Evolutionary conservation across 2,329 filamentous ascomycete species (phyloP).

Genomic region (Calonectria honghensis): DNA sequence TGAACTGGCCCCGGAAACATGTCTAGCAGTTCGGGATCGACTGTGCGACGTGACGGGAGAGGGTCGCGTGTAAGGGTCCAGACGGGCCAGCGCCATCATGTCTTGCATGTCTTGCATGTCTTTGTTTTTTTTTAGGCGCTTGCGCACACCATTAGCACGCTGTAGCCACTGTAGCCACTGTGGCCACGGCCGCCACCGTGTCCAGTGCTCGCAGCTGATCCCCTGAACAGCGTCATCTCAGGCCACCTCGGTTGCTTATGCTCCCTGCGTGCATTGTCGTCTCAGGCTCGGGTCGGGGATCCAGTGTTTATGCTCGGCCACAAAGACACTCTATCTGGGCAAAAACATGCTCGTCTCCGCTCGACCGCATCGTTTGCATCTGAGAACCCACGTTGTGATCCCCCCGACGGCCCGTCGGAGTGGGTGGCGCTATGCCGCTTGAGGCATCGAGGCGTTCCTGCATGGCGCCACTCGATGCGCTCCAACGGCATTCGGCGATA

Average conservation of each 20-base stretch:
- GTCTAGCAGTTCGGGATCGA: background rate
- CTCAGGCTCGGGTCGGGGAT: background rate
- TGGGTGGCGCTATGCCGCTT: constrained; percentile 14
- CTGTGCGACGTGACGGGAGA: background rate
- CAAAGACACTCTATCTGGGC: background rate
- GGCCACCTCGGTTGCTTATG: background rate
- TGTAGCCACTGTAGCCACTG: background rate
- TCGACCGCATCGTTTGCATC: constrained; percentile 8
- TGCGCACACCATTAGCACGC: background rate
- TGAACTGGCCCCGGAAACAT: background rate
- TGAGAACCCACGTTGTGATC: constrained; percentile 22
- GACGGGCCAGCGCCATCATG: background rate
- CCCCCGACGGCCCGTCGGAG: constrained; percentile 26
- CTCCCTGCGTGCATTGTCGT: background rate
- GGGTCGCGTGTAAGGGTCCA: background rate
- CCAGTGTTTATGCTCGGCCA: constrained; percentile 15
- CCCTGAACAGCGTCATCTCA: constrained; percentile 7
- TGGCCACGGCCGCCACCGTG: background rate
- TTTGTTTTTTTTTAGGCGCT: background rate
- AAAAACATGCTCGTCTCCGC: constrained; percentile 11
- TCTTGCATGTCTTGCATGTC: background rate
- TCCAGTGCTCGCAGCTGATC: background rate
- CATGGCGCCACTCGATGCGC: constrained; percentile 14
- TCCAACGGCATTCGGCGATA: constrained; percentile 21
- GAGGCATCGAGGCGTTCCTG: background rate